These are phyloP conservation scores for Nicotiana tabacum DNA, from an alignment of 257 asterid species.

Conservation along the genomic window DNA sequence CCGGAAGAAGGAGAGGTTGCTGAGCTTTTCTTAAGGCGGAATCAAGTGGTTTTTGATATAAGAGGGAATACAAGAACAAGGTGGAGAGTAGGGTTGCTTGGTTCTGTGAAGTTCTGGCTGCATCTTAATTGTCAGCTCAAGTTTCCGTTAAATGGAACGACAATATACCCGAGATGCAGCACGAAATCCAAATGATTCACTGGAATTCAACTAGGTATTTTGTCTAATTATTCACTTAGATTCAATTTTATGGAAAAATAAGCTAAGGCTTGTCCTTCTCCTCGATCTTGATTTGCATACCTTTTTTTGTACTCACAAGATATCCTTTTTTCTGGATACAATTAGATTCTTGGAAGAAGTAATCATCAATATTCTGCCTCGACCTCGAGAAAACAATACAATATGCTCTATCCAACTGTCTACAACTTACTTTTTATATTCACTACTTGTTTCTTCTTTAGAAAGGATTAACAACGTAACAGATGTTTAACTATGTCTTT, in stretches of 20 bases:
- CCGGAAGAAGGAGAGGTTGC: constrained; percentile 42
- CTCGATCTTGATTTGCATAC: neutral
- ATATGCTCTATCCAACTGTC: neutral
- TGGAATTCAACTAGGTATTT: neutral
- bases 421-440: neutral
- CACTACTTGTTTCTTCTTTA: neutral
- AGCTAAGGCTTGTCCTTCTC: neutral
- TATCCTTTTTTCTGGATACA: neutral
- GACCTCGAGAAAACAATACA: neutral
- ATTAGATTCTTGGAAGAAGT: neutral
- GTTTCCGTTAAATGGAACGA: constrained; percentile 37
- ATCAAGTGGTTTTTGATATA: constrained; percentile 31
- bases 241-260: neutral
- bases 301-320: neutral
- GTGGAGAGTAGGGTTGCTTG: constrained; percentile 63
- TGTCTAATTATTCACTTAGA: neutral
- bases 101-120: constrained; percentile 67
- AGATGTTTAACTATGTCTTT: too few relatives aligned
- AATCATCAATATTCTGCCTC: neutral
- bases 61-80: constrained; percentile 59
- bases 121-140: constrained; percentile 52
- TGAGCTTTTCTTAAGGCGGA: constrained; percentile 25
- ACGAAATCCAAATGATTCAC: constrained; percentile 34
- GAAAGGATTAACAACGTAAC: neutral
- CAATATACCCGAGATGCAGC: constrained; percentile 51